Conservation (phyloP, 345 rosid species). For the Euphorbia pulcherrima region DNA sequence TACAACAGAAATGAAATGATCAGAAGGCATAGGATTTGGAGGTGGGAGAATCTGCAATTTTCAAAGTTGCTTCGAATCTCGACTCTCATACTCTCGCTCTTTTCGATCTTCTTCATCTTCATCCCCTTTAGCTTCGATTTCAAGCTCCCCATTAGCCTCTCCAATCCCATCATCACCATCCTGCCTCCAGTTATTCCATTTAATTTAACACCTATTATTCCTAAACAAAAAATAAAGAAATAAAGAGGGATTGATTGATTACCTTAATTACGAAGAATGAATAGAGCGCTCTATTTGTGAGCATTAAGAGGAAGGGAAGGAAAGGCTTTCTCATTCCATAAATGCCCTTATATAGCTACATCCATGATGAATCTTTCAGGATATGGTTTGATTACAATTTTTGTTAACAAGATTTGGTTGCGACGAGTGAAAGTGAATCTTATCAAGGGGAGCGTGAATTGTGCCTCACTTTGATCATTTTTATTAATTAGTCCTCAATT, state of each 20-base stretch:
- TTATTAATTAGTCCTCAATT: too few relatives aligned
- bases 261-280: not conserved
- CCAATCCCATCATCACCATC: slow-evolving; percentile 57
- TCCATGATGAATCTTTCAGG: too few relatives aligned
- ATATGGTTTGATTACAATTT: too few relatives aligned
- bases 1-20: not conserved
- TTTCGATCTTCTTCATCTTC: slow-evolving; percentile 72
- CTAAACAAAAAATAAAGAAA: too few relatives aligned
- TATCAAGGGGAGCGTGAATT: too few relatives aligned
- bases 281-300: not conserved
- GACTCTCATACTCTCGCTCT: slow-evolving; percentile 91
- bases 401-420: too few relatives aligned
- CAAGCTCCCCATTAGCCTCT: slow-evolving; percentile 49
- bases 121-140: slow-evolving; percentile 60
- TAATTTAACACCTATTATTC: not conserved
- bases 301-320: slow-evolving; percentile 16
- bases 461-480: too few relatives aligned
- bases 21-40: slow-evolving; percentile 51
- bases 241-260: not conserved
- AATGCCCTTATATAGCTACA: too few relatives aligned
- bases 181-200: not conserved
- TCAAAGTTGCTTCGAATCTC: slow-evolving; percentile 80
- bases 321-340: slow-evolving; percentile 14
- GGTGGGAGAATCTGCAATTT: slow-evolving; percentile 72
- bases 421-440: too few relatives aligned